These are phyloP conservation scores for Trypanosoma brucei DNA, from an alignment of 208 protist species.

Conservation along the genomic window DNA sequence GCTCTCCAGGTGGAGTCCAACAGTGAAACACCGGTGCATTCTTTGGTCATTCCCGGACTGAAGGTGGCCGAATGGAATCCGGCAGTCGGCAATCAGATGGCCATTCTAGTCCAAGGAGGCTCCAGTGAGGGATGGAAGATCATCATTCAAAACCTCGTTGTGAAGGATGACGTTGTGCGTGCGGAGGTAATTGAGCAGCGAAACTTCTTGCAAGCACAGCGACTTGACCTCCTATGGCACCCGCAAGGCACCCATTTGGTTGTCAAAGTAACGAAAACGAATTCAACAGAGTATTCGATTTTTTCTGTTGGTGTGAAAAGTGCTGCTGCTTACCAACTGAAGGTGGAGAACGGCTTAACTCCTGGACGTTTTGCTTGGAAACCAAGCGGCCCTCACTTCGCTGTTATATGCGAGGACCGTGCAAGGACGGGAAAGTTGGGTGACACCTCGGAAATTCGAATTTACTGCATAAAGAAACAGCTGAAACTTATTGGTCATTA, in stretches of 20 bases:
- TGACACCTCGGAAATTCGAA: conserved; percentile 63
- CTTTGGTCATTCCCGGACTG: conserved; percentile 63
- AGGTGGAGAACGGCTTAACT: conserved; percentile 62
- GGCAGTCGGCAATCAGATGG: conserved; percentile 67
- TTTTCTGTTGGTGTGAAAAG: conserved; percentile 61
- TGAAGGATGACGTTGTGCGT: conserved; percentile 59
- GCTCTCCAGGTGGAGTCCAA: conserved; percentile 47
- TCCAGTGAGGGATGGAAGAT: conserved; percentile 73
- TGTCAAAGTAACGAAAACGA: conserved; percentile 62
- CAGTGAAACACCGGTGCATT: conserved; percentile 33
- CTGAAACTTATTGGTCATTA: conserved; percentile 66
- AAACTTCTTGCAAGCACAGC: conserved; percentile 74
- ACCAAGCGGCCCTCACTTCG: conserved; percentile 76
- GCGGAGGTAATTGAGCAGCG: conserved; percentile 72
- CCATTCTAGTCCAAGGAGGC: conserved; percentile 50
- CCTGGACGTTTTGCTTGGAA: conserved; percentile 84
- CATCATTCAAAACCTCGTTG: conserved; percentile 62
- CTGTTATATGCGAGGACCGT: conserved; percentile 59
- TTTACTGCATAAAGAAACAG: conserved; percentile 76
- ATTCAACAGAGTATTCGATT: conserved; percentile 74
- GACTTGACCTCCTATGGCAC: conserved; percentile 85
- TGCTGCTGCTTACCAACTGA: conserved; percentile 58
- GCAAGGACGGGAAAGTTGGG: conserved; percentile 28
- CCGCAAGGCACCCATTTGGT: conserved; percentile 79
- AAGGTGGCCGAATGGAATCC: conserved; percentile 89